Evolutionary conservation across 106 monocot species (phyloP).

Genomic region (Agapanthus africanus): DNA sequence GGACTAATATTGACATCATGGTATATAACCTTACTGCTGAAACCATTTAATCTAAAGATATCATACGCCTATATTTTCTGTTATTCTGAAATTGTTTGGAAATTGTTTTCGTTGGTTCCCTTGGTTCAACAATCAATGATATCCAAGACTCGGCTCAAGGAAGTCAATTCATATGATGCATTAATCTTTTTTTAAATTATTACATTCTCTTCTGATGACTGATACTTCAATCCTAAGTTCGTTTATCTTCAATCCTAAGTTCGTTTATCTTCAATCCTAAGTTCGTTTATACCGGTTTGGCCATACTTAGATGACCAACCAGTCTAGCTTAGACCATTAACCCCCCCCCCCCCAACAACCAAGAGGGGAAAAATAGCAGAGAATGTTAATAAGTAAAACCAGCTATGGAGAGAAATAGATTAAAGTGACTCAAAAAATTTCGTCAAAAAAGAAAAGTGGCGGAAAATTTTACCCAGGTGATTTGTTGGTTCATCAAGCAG

Average conservation of each 20-base stretch:
- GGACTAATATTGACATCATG: background rate
- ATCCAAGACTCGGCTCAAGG: background rate
- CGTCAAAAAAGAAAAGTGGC: too few species aligned
- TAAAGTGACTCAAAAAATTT: background rate
- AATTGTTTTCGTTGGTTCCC: background rate
- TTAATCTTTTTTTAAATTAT: background rate
- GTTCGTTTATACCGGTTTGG: too few species aligned
- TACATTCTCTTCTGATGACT: background rate
- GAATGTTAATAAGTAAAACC: background rate
- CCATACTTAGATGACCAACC: background rate
- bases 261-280: too few species aligned
- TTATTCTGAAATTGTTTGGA: too few species aligned
- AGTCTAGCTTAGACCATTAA: background rate
- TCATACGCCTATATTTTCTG: background rate
- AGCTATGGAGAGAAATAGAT: background rate
- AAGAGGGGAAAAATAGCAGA: background rate
- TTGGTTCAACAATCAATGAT: background rate
- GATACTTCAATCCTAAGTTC: background rate
- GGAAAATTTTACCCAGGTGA: conserved; percentile 78
- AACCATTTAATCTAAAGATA: background rate
- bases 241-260: too few species aligned
- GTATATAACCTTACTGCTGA: background rate
- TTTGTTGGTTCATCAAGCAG: conserved; percentile 97
- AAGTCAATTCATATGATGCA: background rate
- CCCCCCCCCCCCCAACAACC: background rate